phyloP scores from a whole-genome alignment of 1,139 yeast genomes.

The Hemisphaericaspora subhashii region DNA sequence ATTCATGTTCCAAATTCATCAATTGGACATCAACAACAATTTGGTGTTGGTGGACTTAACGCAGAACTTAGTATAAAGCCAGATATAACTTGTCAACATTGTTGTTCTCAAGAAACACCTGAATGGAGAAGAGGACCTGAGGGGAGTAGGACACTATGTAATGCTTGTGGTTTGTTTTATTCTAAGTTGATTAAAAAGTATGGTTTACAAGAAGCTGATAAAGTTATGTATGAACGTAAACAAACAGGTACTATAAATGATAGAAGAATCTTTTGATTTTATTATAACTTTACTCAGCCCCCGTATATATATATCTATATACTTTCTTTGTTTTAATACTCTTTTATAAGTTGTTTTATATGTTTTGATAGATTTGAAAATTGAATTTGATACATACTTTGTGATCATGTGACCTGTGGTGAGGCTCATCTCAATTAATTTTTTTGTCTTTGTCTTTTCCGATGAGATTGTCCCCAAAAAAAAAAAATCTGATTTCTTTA shows the following conservation, averaged over 20 bases:
- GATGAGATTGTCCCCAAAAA: too few relatives aligned
- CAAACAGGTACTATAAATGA: slow-evolving; percentile 21
- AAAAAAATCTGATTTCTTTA: neutral
- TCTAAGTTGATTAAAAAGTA: slow-evolving; percentile 57
- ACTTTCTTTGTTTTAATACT: too few relatives aligned
- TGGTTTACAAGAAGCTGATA: slow-evolving; percentile 26
- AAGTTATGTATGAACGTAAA: slow-evolving; percentile 27
- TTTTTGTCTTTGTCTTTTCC: too few relatives aligned
- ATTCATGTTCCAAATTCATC: slow-evolving; percentile 8
- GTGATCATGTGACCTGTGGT: too few relatives aligned
- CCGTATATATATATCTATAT: too few relatives aligned
- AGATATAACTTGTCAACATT: slow-evolving; percentile 26
- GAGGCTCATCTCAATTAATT: too few relatives aligned
- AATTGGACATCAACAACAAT: slow-evolving; percentile 6
- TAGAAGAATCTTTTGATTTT: slow-evolving; percentile 18
- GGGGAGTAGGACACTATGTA: slow-evolving; percentile 82
- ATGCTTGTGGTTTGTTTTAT: slow-evolving; percentile 86
- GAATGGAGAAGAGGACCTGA: slow-evolving; percentile 92
- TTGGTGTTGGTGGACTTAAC: slow-evolving; percentile 19
- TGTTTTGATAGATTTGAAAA: too few relatives aligned
- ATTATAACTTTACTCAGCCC: too few relatives aligned
- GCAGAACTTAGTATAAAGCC: slow-evolving; percentile 19
- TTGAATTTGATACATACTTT: too few relatives aligned
- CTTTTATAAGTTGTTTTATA: too few relatives aligned
- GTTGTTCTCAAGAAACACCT: slow-evolving; percentile 54